Conservation (phyloP, 2,329 filamentous ascomycete species). For the Neopestalotiopsis sp. region DNA sequence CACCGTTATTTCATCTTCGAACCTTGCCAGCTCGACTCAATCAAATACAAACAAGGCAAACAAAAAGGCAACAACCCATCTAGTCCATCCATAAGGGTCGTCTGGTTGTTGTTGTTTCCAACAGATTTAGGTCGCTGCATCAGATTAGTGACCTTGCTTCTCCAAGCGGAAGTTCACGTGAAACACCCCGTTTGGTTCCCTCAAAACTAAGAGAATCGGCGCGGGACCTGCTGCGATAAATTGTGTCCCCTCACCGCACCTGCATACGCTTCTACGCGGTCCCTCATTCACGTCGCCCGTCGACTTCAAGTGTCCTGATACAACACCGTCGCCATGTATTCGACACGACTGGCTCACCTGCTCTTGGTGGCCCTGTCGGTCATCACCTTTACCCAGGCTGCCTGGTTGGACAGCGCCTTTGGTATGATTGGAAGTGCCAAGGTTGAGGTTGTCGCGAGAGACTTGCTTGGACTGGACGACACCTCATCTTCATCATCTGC, state of each 20-base stretch:
- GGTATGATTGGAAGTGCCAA: slow-evolving; percentile 31
- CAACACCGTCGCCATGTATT: slow-evolving; percentile 49
- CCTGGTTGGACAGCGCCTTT: slow-evolving; percentile 33
- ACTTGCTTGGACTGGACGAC: slow-evolving; percentile 15
- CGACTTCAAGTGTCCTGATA: slow-evolving; percentile 17
- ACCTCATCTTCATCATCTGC: slow-evolving; percentile 10
- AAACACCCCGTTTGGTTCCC: slow-evolving; percentile 1
- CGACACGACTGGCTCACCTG: slow-evolving; percentile 50
- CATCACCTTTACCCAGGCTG: slow-evolving; percentile 51
- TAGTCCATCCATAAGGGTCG: background rate
- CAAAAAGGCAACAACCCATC: background rate
- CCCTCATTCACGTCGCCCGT: slow-evolving; percentile 17
- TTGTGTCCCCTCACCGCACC: background rate
- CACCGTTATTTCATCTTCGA: background rate
- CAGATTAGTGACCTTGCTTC: slow-evolving; percentile 17
- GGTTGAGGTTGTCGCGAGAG: slow-evolving; percentile 30
- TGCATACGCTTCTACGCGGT: background rate
- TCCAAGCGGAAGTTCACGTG: background rate
- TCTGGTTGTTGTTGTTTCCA: slow-evolving; percentile 13
- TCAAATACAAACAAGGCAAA: background rate
- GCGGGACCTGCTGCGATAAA: slow-evolving; percentile 8
- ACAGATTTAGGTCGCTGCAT: slow-evolving; percentile 17
- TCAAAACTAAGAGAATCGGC: background rate
- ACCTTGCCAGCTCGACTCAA: background rate
- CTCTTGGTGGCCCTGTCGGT: slow-evolving; percentile 56